A percentile compares a stretch with the other conserved stretches of the same genome.
phyloP scores from a whole-genome alignment of 306 rosid species.

The Fragaria vesca region DNA sequence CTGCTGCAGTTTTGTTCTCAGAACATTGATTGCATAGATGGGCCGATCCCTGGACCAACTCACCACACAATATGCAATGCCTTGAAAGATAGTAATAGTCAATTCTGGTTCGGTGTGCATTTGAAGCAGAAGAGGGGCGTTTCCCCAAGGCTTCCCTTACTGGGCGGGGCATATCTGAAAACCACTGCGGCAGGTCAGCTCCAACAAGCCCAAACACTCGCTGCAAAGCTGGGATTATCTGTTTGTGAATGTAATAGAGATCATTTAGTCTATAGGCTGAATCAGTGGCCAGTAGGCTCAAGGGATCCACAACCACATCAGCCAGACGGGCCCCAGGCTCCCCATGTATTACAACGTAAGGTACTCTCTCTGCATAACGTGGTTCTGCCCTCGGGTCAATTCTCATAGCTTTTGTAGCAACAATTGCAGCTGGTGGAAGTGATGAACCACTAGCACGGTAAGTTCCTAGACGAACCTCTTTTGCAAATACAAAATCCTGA shows the following conservation, averaged over 20 bases:
- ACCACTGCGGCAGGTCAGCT: slow-evolving; percentile 81
- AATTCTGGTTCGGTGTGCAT: slow-evolving; percentile 71
- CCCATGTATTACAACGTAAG: slow-evolving; percentile 85
- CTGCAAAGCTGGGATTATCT: slow-evolving; percentile 89
- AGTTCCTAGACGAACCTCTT: slow-evolving; percentile 90
- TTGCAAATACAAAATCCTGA: slow-evolving; percentile 89
- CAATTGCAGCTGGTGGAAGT: slow-evolving; percentile 97
- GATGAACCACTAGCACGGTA: slow-evolving; percentile 71
- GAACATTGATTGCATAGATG: slow-evolving; percentile 67
- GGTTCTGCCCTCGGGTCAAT: slow-evolving; percentile 93
- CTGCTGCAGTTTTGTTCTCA: slow-evolving; percentile 55
- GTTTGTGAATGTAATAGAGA: slow-evolving; percentile 84
- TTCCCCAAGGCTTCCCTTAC: slow-evolving; percentile 61
- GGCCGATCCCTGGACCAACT: slow-evolving; percentile 70
- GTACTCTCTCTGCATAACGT: slow-evolving; percentile 81
- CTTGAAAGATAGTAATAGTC: slow-evolving; percentile 90
- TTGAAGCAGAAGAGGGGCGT: slow-evolving; percentile 37
- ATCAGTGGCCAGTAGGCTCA: slow-evolving; percentile 70
- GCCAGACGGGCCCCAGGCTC: slow-evolving; percentile 90
- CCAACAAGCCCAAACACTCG: slow-evolving; percentile 85
- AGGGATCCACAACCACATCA: slow-evolving; percentile 93
- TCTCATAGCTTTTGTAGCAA: slow-evolving; percentile 87
- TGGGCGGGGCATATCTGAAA: slow-evolving; percentile 84
- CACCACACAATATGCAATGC: slow-evolving; percentile 84
- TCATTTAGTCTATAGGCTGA: slow-evolving; percentile 80